A percentile compares a stretch with the other conserved stretches of the same genome.
Conservation (phyloP, 139 green algal species). For the Coccomyxa sp. region DNA sequence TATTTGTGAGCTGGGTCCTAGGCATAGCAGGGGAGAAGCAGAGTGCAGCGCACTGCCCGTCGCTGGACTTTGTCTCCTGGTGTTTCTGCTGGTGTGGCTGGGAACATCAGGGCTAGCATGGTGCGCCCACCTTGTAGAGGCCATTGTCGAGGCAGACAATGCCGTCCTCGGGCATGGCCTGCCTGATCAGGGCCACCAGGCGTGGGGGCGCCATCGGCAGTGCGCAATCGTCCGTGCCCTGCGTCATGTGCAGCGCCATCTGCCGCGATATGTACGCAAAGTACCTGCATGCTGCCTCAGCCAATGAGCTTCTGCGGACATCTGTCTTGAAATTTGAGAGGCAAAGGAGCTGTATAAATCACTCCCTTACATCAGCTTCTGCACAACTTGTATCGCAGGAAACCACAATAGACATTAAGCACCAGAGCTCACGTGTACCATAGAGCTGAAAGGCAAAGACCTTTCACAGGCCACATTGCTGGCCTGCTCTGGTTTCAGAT, state of each 20-base stretch:
- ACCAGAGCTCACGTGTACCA: too few relatives aligned
- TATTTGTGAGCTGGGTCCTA: background rate
- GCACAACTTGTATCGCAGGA: too few relatives aligned
- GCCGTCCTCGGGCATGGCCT: slow-evolving; percentile 26
- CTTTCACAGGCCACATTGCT: background rate
- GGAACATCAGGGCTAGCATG: background rate
- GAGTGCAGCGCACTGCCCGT: too few relatives aligned
- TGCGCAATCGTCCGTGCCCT: slow-evolving; percentile 8
- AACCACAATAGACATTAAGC: too few relatives aligned
- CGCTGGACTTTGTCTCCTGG: too few relatives aligned
- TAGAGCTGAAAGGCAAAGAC: too few relatives aligned
- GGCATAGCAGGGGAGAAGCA: background rate
- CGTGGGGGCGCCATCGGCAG: slow-evolving; percentile 30
- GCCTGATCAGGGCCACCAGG: slow-evolving; percentile 16
- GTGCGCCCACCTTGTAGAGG: slow-evolving; percentile 19
- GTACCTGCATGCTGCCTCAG: slow-evolving; percentile 25
- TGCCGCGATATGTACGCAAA: slow-evolving; percentile 28
- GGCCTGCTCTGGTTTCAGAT: background rate
- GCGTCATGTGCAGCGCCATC: slow-evolving; percentile 20
- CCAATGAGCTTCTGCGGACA: too few relatives aligned
- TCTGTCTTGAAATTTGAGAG: too few relatives aligned
- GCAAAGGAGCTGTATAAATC: too few relatives aligned
- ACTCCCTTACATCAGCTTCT: too few relatives aligned
- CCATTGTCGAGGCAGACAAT: slow-evolving; percentile 40
- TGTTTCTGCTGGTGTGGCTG: background rate